Evolutionary conservation across 106 monocot species (phyloP).

Genomic region (Posidonia australis): DNA sequence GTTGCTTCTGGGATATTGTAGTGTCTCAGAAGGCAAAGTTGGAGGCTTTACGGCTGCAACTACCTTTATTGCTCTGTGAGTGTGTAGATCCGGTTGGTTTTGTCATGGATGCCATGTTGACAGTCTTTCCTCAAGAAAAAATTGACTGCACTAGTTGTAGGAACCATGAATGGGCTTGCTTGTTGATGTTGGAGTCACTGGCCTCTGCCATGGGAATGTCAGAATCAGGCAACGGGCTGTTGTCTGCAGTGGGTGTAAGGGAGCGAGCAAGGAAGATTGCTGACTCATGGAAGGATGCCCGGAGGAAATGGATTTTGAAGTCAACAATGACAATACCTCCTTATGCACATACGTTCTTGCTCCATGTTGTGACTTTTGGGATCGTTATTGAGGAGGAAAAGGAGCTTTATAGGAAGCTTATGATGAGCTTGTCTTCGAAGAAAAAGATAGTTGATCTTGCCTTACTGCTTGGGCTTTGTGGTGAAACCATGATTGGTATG

Average conservation of each 20-base stretch:
- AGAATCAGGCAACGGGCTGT: constrained; percentile 29
- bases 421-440: constrained; percentile 51
- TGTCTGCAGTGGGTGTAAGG: constrained; percentile 30
- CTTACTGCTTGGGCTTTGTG: constrained; percentile 43
- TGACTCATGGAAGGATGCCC: constrained; percentile 44
- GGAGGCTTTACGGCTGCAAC: constrained; percentile 34
- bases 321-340: constrained; percentile 36
- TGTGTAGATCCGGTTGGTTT: constrained; percentile 60
- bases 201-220: constrained; percentile 50
- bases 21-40: constrained; percentile 46
- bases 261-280: constrained; percentile 52
- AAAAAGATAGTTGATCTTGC: constrained; percentile 71
- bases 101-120: constrained; percentile 45
- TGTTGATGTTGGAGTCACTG: constrained; percentile 61
- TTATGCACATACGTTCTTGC: constrained; percentile 68
- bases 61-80: constrained; percentile 29
- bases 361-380: constrained; percentile 70
- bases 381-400: constrained; percentile 50
- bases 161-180: constrained; percentile 65
- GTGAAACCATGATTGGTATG: constrained; percentile 59
- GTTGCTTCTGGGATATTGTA: constrained; percentile 40
- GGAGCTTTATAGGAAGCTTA: constrained; percentile 49
- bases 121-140: constrained; percentile 45
- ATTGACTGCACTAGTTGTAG: constrained; percentile 14
- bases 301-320: constrained; percentile 41